Conservation (phyloP, 768 basidiomycete genomes). For the Termitomyces sp. region DNA sequence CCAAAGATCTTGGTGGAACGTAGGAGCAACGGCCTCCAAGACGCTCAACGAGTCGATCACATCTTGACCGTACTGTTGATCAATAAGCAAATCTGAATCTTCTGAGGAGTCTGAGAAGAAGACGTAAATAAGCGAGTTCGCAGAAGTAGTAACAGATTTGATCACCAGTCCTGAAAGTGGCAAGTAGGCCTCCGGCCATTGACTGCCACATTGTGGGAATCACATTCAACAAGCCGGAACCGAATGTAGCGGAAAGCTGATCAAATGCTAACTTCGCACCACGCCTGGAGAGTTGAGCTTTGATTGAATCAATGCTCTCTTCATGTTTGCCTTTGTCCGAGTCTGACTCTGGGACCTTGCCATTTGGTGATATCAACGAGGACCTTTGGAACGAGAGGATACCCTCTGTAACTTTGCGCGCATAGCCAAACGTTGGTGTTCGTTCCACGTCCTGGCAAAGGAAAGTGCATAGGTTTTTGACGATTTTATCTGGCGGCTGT, state of each 20-base stretch:
- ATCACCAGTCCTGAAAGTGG: constrained; percentile 63
- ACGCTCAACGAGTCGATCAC: constrained; percentile 92
- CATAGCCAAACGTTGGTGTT: constrained; percentile 83
- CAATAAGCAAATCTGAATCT: constrained; percentile 60
- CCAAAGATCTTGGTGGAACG: constrained; percentile 68
- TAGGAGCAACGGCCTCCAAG: constrained; percentile 74
- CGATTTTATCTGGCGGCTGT: constrained; percentile 92
- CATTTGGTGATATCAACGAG: constrained; percentile 25
- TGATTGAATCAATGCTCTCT: constrained; percentile 51
- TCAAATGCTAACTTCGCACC: constrained; percentile 84
- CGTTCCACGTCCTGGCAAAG: constrained; percentile 87
- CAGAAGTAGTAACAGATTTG: neutral
- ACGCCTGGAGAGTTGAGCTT: constrained; percentile 69
- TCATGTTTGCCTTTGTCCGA: constrained; percentile 38
- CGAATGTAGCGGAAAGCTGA: constrained; percentile 74
- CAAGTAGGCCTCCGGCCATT: constrained; percentile 74
- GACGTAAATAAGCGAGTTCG: neutral
- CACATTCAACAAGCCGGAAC: constrained; percentile 58
- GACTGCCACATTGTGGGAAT: constrained; percentile 97
- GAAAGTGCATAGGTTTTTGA: constrained; percentile 96
- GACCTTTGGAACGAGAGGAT: constrained; percentile 69
- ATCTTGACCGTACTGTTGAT: constrained; percentile 76
- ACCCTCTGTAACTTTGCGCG: constrained; percentile 56
- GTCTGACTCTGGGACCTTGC: constrained; percentile 30
- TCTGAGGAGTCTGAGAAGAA: constrained; percentile 40